phyloP scores from a whole-genome alignment of 306 rosid genomes.

The Medicago ruthenica region DNA sequence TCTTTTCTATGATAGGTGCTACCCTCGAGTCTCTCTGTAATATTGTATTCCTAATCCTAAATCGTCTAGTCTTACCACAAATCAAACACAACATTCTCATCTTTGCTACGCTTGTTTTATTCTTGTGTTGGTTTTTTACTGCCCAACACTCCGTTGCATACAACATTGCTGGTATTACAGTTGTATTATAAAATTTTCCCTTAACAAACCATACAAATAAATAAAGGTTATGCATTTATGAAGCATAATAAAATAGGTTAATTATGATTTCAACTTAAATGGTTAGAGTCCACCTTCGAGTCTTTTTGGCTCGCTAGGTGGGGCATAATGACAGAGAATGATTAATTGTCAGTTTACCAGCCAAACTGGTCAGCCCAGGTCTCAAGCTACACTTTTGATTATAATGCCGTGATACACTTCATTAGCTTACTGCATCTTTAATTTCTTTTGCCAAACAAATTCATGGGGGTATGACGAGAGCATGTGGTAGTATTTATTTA shows the following conservation, averaged over 20 bases:
- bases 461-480: constrained; percentile 20
- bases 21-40: no score
- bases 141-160: no score
- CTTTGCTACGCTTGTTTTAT: no score
- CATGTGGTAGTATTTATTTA: constrained; percentile 30
- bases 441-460: constrained; percentile 37
- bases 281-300: constrained; percentile 3
- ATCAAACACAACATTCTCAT: no score
- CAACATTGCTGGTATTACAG: neutral
- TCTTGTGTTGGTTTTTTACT: no score
- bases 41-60: no score
- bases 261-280: neutral
- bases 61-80: no score
- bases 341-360: neutral
- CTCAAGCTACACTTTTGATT: constrained; percentile 1
- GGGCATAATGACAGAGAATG: constrained; percentile 26
- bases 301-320: constrained; percentile 19
- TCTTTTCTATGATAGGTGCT: no score
- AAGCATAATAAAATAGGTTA: neutral
- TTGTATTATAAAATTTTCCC: neutral
- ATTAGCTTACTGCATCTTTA: constrained; percentile 14
- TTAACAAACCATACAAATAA: neutral
- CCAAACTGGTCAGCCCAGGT: constrained; percentile 20
- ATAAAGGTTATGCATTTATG: neutral
- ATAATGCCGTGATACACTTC: constrained; percentile 4